Conservation (phyloP, 441 rosid species). For the Euphorbia celastroides region DNA sequence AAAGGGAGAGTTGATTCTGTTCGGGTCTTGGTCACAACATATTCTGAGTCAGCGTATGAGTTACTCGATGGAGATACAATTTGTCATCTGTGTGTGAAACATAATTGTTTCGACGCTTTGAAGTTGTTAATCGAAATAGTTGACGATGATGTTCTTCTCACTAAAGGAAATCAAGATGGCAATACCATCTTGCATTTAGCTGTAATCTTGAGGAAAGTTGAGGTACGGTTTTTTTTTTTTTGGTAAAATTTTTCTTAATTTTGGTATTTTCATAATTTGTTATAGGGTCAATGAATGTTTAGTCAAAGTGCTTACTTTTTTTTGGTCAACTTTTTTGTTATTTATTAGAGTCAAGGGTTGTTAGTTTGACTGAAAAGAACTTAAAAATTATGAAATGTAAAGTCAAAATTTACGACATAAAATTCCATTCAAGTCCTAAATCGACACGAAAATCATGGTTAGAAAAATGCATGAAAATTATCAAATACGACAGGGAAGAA, state of each 20-base stretch:
- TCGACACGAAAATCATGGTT: background rate
- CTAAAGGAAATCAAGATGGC: background rate
- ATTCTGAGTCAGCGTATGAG: constrained; percentile 6
- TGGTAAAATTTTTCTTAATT: too few species aligned
- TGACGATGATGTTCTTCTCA: background rate
- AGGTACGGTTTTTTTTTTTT: too few species aligned
- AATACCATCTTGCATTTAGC: constrained; percentile 16
- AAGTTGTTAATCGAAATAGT: background rate
- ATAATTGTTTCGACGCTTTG: constrained; percentile 14
- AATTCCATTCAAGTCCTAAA: background rate
- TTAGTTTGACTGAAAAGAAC: too few species aligned
- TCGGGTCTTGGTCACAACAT: constrained; percentile 12
- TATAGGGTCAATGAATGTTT: too few species aligned
- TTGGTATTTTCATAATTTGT: too few species aligned
- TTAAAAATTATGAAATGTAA: too few species aligned
- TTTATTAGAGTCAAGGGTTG: too few species aligned
- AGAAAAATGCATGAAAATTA: background rate
- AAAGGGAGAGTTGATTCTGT: constrained; percentile 25
- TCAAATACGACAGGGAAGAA: constrained; percentile 18
- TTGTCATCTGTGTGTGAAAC: constrained; percentile 14
- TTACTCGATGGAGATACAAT: constrained; percentile 12
- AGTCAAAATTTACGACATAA: too few species aligned
- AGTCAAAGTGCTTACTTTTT: too few species aligned
- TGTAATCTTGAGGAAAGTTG: background rate
- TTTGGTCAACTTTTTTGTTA: too few species aligned